A percentile compares a stretch with the other conserved stretches of the same genome.
Conservation (phyloP, 1,284 basidiomycete genomes). For the Apiotrichum porosum region DNA sequence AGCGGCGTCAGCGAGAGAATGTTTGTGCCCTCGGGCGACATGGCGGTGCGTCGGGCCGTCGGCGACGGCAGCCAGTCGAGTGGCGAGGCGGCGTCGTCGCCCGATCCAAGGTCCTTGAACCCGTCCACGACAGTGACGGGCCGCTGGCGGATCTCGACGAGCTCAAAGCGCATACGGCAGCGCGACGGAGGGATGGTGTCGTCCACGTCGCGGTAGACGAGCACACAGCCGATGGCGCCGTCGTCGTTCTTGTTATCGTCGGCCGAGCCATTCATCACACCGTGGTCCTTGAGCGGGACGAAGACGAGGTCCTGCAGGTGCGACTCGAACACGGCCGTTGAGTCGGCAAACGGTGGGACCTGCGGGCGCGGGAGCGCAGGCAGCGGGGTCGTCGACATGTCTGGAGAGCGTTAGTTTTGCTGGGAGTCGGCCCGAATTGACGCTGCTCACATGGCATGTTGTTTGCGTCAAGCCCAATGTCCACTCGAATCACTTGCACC, state of each 20-base stretch:
- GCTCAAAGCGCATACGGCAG: conserved; percentile 15
- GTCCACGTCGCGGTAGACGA: conserved; percentile 15
- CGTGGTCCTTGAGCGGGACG: conserved; percentile 9
- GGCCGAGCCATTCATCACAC: background rate
- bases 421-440: no score
- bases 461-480: conserved; percentile 27
- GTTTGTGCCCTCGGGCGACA: conserved; percentile 17
- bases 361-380: conserved; percentile 21
- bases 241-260: conserved; percentile 4
- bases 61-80: conserved; percentile 14
- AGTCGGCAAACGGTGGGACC: conserved; percentile 1
- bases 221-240: conserved; percentile 5
- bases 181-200: conserved; percentile 1
- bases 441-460: conserved; percentile 26
- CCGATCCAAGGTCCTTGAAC: conserved; percentile 13
- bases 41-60: conserved; percentile 7
- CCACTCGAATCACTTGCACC: conserved; percentile 24
- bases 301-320: conserved; percentile 11
- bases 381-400: conserved; percentile 29
- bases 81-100: conserved; percentile 3
- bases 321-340: background rate
- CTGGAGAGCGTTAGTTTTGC: conserved; percentile 5
- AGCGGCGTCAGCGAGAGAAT: conserved; percentile 26
- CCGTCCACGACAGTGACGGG: conserved; percentile 12
- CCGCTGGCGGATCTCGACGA: conserved; percentile 12